Evolutionary conservation across 345 rosid species (phyloP), one percentile per base, ranked within the genome.

Genomic region (Cardamine resedifolia): DNA sequence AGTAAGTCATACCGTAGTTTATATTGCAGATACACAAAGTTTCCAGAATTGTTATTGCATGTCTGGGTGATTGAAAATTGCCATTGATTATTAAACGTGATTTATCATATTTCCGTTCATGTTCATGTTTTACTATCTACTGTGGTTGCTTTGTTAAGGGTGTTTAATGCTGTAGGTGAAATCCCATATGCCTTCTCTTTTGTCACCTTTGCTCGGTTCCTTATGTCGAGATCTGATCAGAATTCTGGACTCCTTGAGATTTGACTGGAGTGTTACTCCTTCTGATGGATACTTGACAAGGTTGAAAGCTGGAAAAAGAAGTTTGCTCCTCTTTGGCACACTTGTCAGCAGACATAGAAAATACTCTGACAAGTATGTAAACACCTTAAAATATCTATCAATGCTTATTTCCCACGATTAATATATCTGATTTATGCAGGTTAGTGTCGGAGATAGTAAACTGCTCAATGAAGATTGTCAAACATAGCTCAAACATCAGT

Each of bases 331-430:
- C 76, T 91, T 91, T 75, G 78, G 85, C 81, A 64, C 81, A 47
- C 83, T 91, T 74, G 78, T 86, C 52, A 91, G 90, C 70, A 86
- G 93, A 60, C 97, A 91, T 50, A 86, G 97, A 74, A 91, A 89
- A 72, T 83, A 83, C 79, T 83, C 90, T 71, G 91, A 91, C 74
- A 89, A 84, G 97, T 91, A 89, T 27, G 79, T 5, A 55, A 45
- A 70, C 23, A 56, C 18, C 56, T 52, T 34, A 63, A 53, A 27
- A 7, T 5, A 44, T 18, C 44, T 63, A 38, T 26, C 66, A 55
- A 33, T 14, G 55, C 38, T 70, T 63, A 57, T 53, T 34, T 36
- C 28, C 60, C 53, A 41, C 44, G 0, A 24, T 53, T 76, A 36
- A 45, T 56, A 6, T 48, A 62, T 61, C 23, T 63, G n/a, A 21